These are phyloP conservation scores for Lomentospora prolificans DNA, from an alignment of 2,329 filamentous ascomycete species.

Conservation along the genomic window DNA sequence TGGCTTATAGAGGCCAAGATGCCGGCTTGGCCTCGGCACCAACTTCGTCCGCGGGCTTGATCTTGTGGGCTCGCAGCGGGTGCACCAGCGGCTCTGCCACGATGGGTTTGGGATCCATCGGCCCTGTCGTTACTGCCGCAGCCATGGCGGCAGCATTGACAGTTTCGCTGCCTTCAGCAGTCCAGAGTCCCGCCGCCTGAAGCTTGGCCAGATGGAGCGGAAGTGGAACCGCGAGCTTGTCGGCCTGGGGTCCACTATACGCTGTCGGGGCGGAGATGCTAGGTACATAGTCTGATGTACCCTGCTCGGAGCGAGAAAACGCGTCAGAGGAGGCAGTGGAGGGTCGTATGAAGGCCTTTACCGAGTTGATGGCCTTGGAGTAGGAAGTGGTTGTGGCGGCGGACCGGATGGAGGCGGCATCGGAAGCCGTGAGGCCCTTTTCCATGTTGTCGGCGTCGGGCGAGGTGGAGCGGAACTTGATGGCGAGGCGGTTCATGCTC, in stretches of 20 bases:
- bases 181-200: slow-evolving; percentile 6
- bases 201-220: slow-evolving; percentile 4
- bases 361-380: background rate
- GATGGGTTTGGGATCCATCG: slow-evolving; percentile 2
- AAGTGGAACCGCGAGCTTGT: slow-evolving; percentile 4
- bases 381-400: background rate
- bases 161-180: background rate
- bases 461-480: slow-evolving; percentile 4
- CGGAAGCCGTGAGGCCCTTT: slow-evolving; percentile 4
- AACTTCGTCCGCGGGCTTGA: background rate
- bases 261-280: slow-evolving; percentile 2
- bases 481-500: background rate
- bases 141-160: background rate
- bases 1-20: slow-evolving; percentile 1
- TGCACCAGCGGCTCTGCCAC: slow-evolving; percentile 4
- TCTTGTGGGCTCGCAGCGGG: slow-evolving; percentile 3
- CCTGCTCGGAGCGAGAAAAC: background rate
- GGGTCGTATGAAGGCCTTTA: slow-evolving; percentile 1
- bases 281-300: background rate
- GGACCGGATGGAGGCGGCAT: background rate
- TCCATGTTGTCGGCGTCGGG: slow-evolving; percentile 6
- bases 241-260: background rate
- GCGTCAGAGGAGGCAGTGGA: background rate
- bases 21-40: background rate
- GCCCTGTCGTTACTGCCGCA: background rate